Percentiles rank a stretch among this genome's conserved stretches.
phyloP scores from a whole-genome alignment of 2,329 filamentous ascomycete genomes.

The Aspergillus phoenicis region DNA sequence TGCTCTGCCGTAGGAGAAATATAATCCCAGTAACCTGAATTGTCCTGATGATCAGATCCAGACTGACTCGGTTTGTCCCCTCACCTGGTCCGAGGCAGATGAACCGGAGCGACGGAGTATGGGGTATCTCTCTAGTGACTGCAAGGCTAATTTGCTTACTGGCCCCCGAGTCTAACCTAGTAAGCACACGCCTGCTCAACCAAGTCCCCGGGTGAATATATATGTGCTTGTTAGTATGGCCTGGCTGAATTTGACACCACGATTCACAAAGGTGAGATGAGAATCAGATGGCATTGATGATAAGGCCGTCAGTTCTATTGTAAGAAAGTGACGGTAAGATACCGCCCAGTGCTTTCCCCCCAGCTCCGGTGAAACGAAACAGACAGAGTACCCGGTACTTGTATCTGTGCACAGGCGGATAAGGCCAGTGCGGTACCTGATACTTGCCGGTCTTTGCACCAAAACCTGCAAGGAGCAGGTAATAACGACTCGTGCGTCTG shows the following conservation, averaged over 20 bases:
- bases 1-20: neutral
- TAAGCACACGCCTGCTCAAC: neutral
- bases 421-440: slow-evolving; percentile 26
- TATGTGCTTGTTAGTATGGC: neutral
- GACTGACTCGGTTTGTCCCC: neutral
- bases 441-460: slow-evolving; percentile 17
- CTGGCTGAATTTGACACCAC: neutral
- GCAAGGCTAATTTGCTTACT: neutral
- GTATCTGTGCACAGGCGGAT: slow-evolving; percentile 15
- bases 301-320: no score
- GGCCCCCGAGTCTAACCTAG: neutral
- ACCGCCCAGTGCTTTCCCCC: no score
- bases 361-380: neutral
- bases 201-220: neutral
- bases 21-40: neutral
- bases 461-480: slow-evolving; percentile 11
- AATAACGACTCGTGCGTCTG: slow-evolving; percentile 7
- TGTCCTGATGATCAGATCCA: neutral
- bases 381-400: slow-evolving; percentile 15
- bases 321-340: no score
- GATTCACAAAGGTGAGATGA: neutral
- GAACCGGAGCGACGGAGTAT: neutral
- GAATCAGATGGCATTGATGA: no score
- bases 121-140: neutral
- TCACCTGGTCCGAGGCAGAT: neutral